Conservation (phyloP, 768 basidiomycete genomes). For the Tylopilus balloui region DNA sequence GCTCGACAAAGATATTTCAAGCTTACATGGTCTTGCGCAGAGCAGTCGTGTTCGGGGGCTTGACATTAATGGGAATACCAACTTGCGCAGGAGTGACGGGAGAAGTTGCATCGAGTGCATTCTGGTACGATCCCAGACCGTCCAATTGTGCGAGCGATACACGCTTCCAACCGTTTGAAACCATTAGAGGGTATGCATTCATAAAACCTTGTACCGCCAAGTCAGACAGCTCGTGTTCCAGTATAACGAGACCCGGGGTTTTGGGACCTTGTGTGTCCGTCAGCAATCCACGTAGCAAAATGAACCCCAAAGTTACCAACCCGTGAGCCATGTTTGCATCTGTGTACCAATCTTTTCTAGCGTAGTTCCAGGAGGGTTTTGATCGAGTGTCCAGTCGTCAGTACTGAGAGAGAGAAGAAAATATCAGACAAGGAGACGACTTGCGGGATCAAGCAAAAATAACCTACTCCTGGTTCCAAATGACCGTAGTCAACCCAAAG, state of each 20-base stretch:
- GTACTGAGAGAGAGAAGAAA: conserved; percentile 42
- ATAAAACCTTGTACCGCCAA: conserved; percentile 65
- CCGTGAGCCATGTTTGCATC: conserved; percentile 56
- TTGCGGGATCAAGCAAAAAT: background rate
- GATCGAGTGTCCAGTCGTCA: conserved; percentile 66
- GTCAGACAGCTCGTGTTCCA: conserved; percentile 78
- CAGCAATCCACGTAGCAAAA: background rate
- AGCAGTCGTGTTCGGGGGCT: conserved; percentile 15
- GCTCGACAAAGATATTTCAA: background rate
- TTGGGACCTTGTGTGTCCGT: conserved; percentile 48
- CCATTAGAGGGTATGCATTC: conserved; percentile 56
- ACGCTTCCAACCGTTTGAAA: conserved; percentile 66
- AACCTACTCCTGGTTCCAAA: conserved; percentile 87
- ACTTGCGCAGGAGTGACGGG: conserved; percentile 25
- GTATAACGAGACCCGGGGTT: conserved; percentile 70
- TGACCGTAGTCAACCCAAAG: conserved; percentile 77
- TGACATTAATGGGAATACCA: conserved; percentile 14
- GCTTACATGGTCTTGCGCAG: conserved; percentile 6
- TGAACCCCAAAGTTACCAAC: conserved; percentile 28
- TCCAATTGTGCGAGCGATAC: conserved; percentile 48
- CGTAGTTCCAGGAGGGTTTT: conserved; percentile 39
- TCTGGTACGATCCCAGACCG: conserved; percentile 43
- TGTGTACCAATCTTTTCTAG: conserved; percentile 40
- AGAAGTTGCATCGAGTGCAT: conserved; percentile 34
- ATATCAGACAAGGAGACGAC: background rate